These are phyloP conservation scores for Avena atlantica DNA, from an alignment of 176 grass and related monocot genomes.

Conservation along the genomic window DNA sequence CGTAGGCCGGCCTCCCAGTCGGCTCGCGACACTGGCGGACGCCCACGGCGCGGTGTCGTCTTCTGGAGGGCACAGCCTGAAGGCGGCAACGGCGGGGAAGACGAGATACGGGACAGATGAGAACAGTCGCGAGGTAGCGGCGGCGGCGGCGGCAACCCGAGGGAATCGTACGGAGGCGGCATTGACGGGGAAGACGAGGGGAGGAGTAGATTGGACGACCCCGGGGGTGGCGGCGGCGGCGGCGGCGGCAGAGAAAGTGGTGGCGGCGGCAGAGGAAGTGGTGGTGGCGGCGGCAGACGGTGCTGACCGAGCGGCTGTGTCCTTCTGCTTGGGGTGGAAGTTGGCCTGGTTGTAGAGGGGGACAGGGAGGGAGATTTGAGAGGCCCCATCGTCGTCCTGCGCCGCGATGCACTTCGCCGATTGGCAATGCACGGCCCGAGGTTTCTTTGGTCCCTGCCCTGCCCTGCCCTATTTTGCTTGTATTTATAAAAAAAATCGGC, in stretches of 20 bases:
- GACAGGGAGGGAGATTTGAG: neutral
- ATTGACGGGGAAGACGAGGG: conserved; percentile 4
- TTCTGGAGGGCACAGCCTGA: neutral
- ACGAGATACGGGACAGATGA: neutral
- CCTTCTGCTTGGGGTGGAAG: conserved; percentile 37
- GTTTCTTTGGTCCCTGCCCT: neutral
- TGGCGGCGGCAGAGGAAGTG: neutral
- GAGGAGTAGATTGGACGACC: neutral
- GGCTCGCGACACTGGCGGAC: neutral
- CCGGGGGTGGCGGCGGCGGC: neutral
- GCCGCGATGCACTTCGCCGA: conserved; percentile 6
- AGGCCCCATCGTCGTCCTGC: conserved; percentile 12
- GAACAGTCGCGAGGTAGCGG: neutral
- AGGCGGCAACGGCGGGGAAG: conserved; percentile 13
- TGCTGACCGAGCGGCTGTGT: neutral
- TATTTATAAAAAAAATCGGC: neutral
- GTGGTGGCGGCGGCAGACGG: neutral
- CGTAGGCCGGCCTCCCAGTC: neutral
- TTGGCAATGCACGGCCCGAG: conserved; percentile 8
- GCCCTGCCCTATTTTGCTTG: conserved; percentile 18
- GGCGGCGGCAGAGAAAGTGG: neutral
- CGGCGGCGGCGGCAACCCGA: conserved; percentile 1
- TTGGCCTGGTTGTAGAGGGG: neutral
- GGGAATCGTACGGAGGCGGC: conserved; percentile 16
- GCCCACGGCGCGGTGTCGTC: neutral